Base-by-base conservation (phyloP, 164 flowering plant species). In the Annona cherimola region DNA sequence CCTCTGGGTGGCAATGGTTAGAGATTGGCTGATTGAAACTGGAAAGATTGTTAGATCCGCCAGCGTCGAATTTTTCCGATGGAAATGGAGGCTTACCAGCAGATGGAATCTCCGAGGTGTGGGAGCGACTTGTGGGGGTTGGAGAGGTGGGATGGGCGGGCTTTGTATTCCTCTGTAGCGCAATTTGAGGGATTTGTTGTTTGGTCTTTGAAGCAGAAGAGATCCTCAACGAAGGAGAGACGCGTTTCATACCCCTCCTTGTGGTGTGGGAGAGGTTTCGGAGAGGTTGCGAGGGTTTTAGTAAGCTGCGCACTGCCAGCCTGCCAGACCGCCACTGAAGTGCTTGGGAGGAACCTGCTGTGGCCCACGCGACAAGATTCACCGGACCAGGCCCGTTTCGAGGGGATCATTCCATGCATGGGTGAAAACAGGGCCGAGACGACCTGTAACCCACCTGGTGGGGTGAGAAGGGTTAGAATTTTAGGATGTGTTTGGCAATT, bases 171-270 rank as follows among this genome's bases (percentile, higher is more conserved):
- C 11, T 64, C 6, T 67, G 60, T 3, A 63, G 73, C 16, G 41
- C 66, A 35, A 44, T n/a, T 35, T 20, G 54, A 67, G 68, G 54
- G n/a, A 74, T 18, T 75, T 74, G 68, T 60, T 78, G 11, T 14
- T 68, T 77, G 62, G 67, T 68, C 67, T 62, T 74, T 16, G 77
- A 63, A 19, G 83, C 76, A 73, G 84, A 74, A 71, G 80, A 75
- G 65, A 76, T 86, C 76, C 83, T 81, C 44, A 79, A 79, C 71
- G 84, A 77, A 26, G 75, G 46, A 74, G 83, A 73, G 71, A 83
- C 57, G 75, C 84, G 75, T 83, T 86, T 84, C 94, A 88, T 90
- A 57, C n/a, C 43, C 40, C 35, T 26, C 35, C 35, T 26, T 0
- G 35, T 26, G 19, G 61, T 39, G 71, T 16, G 71, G 42, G 12